phyloP scores from a whole-genome alignment of 306 rosid genomes.

The Dicorynia guianensis region DNA sequence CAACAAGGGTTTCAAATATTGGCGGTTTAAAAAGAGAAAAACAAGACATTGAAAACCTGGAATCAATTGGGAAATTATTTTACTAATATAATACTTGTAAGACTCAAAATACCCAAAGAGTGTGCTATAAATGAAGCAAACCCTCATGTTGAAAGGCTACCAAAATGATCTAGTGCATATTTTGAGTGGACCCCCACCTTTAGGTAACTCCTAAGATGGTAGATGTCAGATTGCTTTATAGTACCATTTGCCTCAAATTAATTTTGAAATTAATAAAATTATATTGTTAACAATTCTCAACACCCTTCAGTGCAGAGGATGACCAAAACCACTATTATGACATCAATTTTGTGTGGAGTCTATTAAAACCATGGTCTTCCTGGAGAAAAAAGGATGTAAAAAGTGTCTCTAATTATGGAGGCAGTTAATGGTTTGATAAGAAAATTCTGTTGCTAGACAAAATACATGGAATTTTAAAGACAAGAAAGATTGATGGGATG shows the following conservation, averaged over 20 bases:
- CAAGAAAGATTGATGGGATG: slow-evolving; percentile 17
- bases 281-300: background rate
- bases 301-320: slow-evolving; percentile 12
- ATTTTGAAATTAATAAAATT: background rate
- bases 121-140: background rate
- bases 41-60: background rate
- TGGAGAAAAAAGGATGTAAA: slow-evolving; percentile 8
- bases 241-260: background rate
- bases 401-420: slow-evolving; percentile 1
- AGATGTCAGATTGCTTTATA: slow-evolving; percentile 22
- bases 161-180: background rate
- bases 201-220: slow-evolving; percentile 14
- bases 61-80: background rate
- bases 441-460: background rate
- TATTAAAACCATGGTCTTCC: background rate
- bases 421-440: background rate
- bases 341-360: slow-evolving; percentile 1
- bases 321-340: slow-evolving; percentile 5
- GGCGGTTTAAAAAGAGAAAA: background rate
- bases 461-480: slow-evolving; percentile 17
- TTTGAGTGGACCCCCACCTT: slow-evolving; percentile 20
- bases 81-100: background rate
- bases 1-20: background rate
- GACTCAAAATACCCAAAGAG: background rate
- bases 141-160: background rate